These are phyloP conservation scores for Boletus coccyginus DNA, from an alignment of 768 basidiomycete genomes.

Conservation along the genomic window DNA sequence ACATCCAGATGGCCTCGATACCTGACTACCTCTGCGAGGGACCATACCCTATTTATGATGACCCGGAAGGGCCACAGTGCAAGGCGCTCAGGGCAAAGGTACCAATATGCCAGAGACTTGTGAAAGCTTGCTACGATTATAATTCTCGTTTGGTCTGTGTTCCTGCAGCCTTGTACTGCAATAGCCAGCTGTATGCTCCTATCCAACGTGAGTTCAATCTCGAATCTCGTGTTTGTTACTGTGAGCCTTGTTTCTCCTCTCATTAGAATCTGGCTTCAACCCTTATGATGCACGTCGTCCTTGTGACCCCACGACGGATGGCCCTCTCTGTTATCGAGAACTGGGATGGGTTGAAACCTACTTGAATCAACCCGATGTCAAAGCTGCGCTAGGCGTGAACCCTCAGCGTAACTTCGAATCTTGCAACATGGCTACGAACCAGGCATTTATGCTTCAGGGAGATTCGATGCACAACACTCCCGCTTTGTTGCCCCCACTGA, in stretches of 20 bases:
- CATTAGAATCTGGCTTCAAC: constrained; percentile 68
- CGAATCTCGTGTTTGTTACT: background rate
- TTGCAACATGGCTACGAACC: constrained; percentile 82
- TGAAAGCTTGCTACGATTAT: constrained; percentile 66
- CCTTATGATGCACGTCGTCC: constrained; percentile 81
- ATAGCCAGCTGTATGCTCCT: constrained; percentile 65
- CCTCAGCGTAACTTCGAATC: constrained; percentile 55
- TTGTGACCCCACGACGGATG: constrained; percentile 73
- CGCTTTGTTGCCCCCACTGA: constrained; percentile 69
- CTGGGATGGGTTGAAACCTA: constrained; percentile 87
- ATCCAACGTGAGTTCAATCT: constrained; percentile 55
- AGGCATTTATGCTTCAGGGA: constrained; percentile 76
- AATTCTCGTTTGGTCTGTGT: constrained; percentile 63
- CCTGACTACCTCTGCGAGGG: constrained; percentile 84
- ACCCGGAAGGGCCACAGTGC: constrained; percentile 66
- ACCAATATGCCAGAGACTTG: constrained; percentile 71
- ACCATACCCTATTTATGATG: constrained; percentile 78
- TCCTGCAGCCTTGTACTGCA: constrained; percentile 79
- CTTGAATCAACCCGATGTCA: constrained; percentile 76
- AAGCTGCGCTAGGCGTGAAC: constrained; percentile 76
- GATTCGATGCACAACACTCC: constrained; percentile 87
- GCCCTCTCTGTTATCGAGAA: constrained; percentile 72
- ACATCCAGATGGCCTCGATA: constrained; percentile 73
- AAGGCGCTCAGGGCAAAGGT: constrained; percentile 58
- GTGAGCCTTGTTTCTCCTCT: background rate